Percentiles rank a stretch among this genome's conserved stretches.
phyloP scores from a whole-genome alignment of 1,139 yeast species.

The Diutina pseudorugosa region DNA sequence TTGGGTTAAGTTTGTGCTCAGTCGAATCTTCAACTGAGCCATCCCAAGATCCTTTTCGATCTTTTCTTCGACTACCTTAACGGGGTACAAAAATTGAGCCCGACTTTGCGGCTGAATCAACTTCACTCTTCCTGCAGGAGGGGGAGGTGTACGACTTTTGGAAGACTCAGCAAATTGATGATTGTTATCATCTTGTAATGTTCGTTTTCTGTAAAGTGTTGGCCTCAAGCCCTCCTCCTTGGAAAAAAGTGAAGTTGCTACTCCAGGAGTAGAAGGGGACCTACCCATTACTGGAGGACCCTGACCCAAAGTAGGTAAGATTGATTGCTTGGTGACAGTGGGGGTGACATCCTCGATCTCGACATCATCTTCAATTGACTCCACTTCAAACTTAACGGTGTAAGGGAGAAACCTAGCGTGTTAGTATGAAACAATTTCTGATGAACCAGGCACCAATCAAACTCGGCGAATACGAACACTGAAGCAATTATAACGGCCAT shows the following conservation, averaged over 20 bases:
- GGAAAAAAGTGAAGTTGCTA: background rate
- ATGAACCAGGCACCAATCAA: background rate
- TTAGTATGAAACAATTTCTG: conserved; percentile 6
- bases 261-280: background rate
- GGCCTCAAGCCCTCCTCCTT: background rate
- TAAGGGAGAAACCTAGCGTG: conserved; percentile 49
- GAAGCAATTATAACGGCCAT: conserved; percentile 1
- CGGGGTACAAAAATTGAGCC: background rate
- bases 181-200: background rate
- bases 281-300: background rate
- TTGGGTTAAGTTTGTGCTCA: background rate
- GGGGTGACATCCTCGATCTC: background rate
- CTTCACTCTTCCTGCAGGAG: background rate
- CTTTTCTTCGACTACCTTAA: background rate
- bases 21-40: background rate
- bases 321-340: background rate
- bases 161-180: background rate
- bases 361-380: conserved; percentile 8
- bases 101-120: background rate
- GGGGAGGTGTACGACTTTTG: background rate
- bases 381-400: conserved; percentile 56
- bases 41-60: background rate
- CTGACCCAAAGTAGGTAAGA: background rate
- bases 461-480: background rate
- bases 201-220: background rate